Evolutionary conservation across 345 rosid species (phyloP).

Genomic region (Pseudoturritis turrita): DNA sequence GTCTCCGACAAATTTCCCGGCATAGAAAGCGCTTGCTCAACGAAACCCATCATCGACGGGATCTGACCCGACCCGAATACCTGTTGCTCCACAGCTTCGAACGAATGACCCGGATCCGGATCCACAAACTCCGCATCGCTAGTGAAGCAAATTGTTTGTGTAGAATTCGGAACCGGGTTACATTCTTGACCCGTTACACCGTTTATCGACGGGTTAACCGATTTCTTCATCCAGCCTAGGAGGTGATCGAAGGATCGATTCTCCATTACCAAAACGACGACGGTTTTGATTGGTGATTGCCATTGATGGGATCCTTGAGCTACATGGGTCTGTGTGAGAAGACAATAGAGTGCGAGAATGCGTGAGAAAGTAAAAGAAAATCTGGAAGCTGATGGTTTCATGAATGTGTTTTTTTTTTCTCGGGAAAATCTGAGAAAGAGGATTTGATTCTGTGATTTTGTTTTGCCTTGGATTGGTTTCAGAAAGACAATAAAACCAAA

Average conservation of each 20-base stretch:
- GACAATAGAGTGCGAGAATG: slow-evolving; percentile 41
- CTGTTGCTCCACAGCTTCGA: slow-evolving; percentile 75
- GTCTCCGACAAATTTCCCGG: slow-evolving; percentile 65
- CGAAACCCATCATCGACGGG: slow-evolving; percentile 93
- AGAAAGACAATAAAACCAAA: slow-evolving; percentile 3
- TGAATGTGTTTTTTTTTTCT: slow-evolving; percentile 18
- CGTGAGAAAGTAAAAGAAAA: slow-evolving; percentile 39
- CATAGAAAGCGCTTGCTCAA: slow-evolving; percentile 79
- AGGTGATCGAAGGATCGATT: slow-evolving; percentile 92
- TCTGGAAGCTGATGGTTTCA: slow-evolving; percentile 29
- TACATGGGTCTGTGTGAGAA: slow-evolving; percentile 27
- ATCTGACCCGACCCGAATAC: slow-evolving; percentile 67
- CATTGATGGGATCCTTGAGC: slow-evolving; percentile 37
- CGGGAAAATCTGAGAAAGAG: neutral
- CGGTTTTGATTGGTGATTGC: slow-evolving; percentile 67
- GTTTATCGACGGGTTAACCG: slow-evolving; percentile 59
- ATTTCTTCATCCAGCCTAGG: slow-evolving; percentile 94
- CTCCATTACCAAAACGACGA: slow-evolving; percentile 84
- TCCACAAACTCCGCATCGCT: slow-evolving; percentile 91
- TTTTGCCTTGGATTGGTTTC: slow-evolving; percentile 25
- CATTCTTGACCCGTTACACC: slow-evolving; percentile 92
- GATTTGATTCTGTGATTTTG: slow-evolving; percentile 30
- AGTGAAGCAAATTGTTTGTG: slow-evolving; percentile 63
- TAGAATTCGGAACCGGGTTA: slow-evolving; percentile 51
- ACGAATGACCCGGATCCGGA: slow-evolving; percentile 97